phyloP scores from a whole-genome alignment of 169 alveolate species.

The Plasmodium ovale region DNA sequence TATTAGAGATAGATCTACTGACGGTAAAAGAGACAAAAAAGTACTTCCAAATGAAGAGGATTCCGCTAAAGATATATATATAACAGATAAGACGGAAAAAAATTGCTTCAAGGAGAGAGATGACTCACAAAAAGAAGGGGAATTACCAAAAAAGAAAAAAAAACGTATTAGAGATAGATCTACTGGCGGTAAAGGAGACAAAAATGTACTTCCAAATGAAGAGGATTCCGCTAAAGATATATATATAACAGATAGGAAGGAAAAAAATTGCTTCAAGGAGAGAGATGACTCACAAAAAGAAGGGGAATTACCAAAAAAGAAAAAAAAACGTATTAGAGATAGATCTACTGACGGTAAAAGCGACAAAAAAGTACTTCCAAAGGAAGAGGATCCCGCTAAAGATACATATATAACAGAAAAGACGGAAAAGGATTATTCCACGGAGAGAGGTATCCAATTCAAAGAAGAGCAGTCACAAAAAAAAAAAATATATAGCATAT shows the following conservation, averaged over 20 bases:
- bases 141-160: neutral
- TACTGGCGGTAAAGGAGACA: neutral
- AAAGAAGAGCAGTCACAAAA: neutral
- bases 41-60: constrained; percentile 13
- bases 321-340: neutral
- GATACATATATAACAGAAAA: neutral
- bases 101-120: neutral
- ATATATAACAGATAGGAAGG: neutral
- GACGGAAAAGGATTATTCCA: too few relatives aligned
- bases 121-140: neutral
- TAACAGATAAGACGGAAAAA: neutral
- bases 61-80: neutral
- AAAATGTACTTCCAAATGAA: neutral
- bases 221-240: neutral
- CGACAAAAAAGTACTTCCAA: neutral
- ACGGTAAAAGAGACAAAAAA: neutral
- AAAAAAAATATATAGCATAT: neutral
- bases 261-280: neutral
- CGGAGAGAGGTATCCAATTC: neutral
- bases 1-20: neutral
- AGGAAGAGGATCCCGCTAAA: neutral
- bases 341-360: neutral
- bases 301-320: neutral
- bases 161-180: neutral
- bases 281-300: neutral